Conservation (phyloP, 768 basidiomycete genomes). For the Arthromyces matolae region DNA sequence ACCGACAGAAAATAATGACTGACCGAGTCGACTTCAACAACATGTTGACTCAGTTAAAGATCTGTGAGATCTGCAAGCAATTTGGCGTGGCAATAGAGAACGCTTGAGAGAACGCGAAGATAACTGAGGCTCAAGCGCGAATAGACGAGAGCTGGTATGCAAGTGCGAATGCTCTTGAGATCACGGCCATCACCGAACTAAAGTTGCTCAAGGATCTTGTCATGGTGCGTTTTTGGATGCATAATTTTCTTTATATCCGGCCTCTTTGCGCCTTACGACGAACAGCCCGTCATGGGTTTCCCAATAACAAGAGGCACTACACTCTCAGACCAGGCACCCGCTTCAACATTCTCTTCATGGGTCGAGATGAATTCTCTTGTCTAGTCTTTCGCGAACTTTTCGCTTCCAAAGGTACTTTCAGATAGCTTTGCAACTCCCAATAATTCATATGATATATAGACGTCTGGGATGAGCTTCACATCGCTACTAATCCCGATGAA, state of each 20-base stretch:
- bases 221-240: too few species aligned
- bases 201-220: too few species aligned
- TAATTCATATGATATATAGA: conserved; percentile 44
- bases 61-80: too few species aligned
- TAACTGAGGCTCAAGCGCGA: too few species aligned
- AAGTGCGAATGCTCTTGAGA: too few species aligned
- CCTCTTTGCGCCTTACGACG: neutral
- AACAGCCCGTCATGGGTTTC: neutral
- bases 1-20: too few species aligned
- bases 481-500: conserved; percentile 73
- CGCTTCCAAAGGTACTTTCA: conserved; percentile 52
- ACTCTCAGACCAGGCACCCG: conserved; percentile 15
- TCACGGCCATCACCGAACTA: too few species aligned
- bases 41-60: too few species aligned
- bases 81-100: too few species aligned
- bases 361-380: conserved; percentile 87
- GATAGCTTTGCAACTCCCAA: neutral
- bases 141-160: too few species aligned
- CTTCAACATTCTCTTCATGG: conserved; percentile 83
- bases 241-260: neutral
- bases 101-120: too few species aligned
- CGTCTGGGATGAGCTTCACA: conserved; percentile 64
- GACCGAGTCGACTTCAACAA: too few species aligned
- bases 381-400: conserved; percentile 63
- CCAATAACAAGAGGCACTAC: neutral